Conservation (phyloP, 164 flowering plant genomes). For the Vitis rotundifolia region DNA sequence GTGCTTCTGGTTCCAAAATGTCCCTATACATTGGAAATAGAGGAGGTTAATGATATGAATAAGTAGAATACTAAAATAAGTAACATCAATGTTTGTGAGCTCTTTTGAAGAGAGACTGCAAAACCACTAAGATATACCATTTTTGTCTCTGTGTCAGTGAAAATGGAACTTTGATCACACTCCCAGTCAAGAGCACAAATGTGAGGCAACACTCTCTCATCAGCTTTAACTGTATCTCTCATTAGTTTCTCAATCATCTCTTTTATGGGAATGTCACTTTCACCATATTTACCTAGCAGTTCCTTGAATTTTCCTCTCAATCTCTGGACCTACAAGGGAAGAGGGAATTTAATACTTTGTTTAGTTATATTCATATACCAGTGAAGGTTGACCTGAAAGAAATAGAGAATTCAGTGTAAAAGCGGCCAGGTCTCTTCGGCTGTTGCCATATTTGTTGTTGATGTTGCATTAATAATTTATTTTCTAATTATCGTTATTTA, state of each 20-base stretch:
- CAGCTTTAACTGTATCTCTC: slow-evolving; percentile 50
- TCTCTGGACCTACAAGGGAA: slow-evolving; percentile 37
- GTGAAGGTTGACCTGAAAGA: not conserved
- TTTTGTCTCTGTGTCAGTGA: slow-evolving; percentile 54
- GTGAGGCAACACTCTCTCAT: slow-evolving; percentile 39
- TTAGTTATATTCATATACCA: too few species aligned
- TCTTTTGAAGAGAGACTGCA: not conserved
- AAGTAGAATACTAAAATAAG: not conserved
- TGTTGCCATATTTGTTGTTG: too few species aligned
- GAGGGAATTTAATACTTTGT: too few species aligned
- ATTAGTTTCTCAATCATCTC: slow-evolving; percentile 47
- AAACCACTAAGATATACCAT: slow-evolving; percentile 32
- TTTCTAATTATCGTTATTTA: too few species aligned
- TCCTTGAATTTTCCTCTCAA: slow-evolving; percentile 39
- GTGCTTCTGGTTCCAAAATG: slow-evolving; percentile 71
- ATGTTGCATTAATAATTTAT: too few species aligned
- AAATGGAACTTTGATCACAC: slow-evolving; percentile 44
- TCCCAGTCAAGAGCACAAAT: slow-evolving; percentile 55
- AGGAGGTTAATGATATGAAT: too few species aligned
- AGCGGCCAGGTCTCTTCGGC: too few species aligned
- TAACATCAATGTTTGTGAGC: too few species aligned
- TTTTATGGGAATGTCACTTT: slow-evolving; percentile 28
- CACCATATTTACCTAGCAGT: slow-evolving; percentile 28
- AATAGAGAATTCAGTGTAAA: too few species aligned
- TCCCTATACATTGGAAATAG: slow-evolving; percentile 37